Base-by-base conservation (phyloP, 2,329 filamentous ascomycete species). In the Fusarium setosum region DNA sequence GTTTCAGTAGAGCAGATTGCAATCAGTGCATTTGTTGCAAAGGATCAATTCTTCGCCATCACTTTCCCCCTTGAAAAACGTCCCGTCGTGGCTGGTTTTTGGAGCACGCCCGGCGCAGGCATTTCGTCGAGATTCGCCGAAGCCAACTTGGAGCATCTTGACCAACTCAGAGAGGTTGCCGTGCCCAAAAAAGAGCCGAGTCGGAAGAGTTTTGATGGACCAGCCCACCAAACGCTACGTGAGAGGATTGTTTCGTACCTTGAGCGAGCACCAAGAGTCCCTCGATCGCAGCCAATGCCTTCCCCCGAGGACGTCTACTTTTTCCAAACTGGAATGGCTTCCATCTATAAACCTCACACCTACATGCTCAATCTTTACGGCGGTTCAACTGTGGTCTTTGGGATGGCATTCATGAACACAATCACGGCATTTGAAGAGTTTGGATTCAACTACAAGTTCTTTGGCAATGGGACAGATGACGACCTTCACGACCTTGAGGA, bases 361-460 rank as follows among this genome's bases (percentile, higher is more conserved):
- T 38, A 38, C 17, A 38, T 38, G 35, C 35, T 38, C 18, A 18
- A 21, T 38, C 35, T 38, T 17, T 38, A 38, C 12, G 18, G 18
- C 12, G 35, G 35, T 17, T 18, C 35, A 18, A 38, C 47, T 23
- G 76, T 81, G 6, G 71, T 81, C 6, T 77, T 85, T 37, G 83
- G 83, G 3, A 76, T 80, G 15, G 72, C 80, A 2, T 86, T 84
- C 63, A 76, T 81, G 56, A 76, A 75, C 53, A 83, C 80, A 0
- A 76, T 76, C 23, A 75, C 79, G 20, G 59, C 79, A n/a, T 53
- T 83, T 12, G 76, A 83, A 41, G 71, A 81, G 38, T 76, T 81
- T 55, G 74, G 72, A 5, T 31, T 17, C 12, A 77, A 76, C 1
- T 75, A 77, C 56, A 80, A 80, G 69, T 80, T 82, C 57, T 80